phyloP scores from a whole-genome alignment of 257 asterid species.

The Parsonsia alboflavescens region DNA sequence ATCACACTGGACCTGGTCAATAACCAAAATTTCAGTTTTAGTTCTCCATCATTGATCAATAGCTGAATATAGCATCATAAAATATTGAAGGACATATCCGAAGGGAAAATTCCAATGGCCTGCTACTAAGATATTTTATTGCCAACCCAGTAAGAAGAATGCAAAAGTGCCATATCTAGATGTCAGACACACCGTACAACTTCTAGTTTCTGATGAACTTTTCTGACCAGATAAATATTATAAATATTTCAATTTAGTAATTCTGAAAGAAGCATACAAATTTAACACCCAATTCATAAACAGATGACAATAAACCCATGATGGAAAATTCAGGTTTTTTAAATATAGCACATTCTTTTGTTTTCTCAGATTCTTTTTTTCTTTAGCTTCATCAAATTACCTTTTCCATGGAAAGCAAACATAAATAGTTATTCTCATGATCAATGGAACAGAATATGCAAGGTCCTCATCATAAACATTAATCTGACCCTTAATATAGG shows the following conservation, averaged over 20 bases:
- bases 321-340: not conserved
- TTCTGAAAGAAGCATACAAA: not conserved
- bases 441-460: not conserved
- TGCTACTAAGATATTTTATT: not conserved
- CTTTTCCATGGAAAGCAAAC: not conserved
- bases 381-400: not conserved
- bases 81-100: not conserved
- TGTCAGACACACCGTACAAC: not conserved
- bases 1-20: not conserved
- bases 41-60: not conserved
- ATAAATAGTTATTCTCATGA: not conserved
- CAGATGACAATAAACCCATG: not conserved
- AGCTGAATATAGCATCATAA: not conserved
- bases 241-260: not conserved
- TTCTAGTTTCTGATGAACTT: not conserved
- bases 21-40: slow-evolving; percentile 1
- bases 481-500: not conserved
- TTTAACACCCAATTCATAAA: not conserved
- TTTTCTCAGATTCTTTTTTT: no score
- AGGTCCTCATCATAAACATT: not conserved
- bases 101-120: not conserved
- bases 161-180: not conserved
- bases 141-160: not conserved
- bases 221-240: not conserved
- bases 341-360: not conserved